phyloP scores from a whole-genome alignment of 2,329 filamentous ascomycete genomes.

The Xylariaceae sp. region DNA sequence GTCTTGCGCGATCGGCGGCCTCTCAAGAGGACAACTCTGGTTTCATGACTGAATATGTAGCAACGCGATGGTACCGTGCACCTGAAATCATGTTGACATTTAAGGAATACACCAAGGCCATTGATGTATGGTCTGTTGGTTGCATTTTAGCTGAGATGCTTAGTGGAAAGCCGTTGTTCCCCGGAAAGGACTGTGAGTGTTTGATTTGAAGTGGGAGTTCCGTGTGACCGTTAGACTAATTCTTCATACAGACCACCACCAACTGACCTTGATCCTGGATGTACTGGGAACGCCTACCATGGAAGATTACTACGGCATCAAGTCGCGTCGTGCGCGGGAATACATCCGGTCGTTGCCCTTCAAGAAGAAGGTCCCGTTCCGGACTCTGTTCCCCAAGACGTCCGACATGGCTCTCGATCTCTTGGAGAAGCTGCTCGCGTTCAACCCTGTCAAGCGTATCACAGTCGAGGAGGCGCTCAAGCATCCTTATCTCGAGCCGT shows the following conservation, averaged over 20 bases:
- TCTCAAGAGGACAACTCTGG: conserved; percentile 99
- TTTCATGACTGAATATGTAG: conserved; percentile 99
- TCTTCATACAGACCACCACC: conserved; percentile 75
- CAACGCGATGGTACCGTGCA: conserved; percentile 97
- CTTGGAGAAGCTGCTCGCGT: conserved; percentile 90
- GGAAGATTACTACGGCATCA: conserved; percentile 99
- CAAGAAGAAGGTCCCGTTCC: conserved; percentile 99
- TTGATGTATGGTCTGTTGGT: conserved; percentile 98
- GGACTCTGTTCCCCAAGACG: conserved; percentile 97
- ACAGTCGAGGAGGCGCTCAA: conserved; percentile 95
- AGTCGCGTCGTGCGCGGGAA: conserved; percentile 91
- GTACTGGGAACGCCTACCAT: conserved; percentile 97
- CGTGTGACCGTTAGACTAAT: conserved; percentile 14
- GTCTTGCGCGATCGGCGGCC: conserved; percentile 87
- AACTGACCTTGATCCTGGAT: conserved; percentile 93
- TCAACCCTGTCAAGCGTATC: conserved; percentile 98
- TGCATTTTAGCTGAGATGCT: conserved; percentile 99
- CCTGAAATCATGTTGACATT: conserved; percentile 99
- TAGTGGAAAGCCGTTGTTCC: conserved; percentile 95
- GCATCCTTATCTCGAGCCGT: conserved; percentile 96
- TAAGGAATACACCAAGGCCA: conserved; percentile 99
- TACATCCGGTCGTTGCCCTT: conserved; percentile 97
- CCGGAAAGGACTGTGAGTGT: conserved; percentile 89
- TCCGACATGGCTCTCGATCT: conserved; percentile 93
- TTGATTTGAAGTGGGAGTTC: background rate